Percentiles rank a stretch among this genome's conserved stretches.
These are phyloP conservation scores for Penicillium sp. DNA, from an alignment of 2,329 filamentous ascomycete species.

Conservation along the genomic window DNA sequence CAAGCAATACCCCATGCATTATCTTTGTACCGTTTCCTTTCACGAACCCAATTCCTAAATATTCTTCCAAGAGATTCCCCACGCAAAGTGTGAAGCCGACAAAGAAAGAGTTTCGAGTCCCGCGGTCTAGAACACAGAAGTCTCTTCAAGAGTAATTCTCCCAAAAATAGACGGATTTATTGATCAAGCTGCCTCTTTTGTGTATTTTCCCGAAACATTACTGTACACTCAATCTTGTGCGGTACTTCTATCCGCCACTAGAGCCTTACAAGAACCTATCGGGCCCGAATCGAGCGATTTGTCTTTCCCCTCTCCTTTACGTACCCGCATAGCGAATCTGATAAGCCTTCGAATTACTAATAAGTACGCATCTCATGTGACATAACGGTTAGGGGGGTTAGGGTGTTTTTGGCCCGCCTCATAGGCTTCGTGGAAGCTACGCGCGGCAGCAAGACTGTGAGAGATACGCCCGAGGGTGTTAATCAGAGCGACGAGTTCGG, in stretches of 20 bases:
- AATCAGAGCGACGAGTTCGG: slow-evolving; percentile 89
- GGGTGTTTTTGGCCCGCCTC: slow-evolving; percentile 39
- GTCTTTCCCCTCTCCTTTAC: slow-evolving; percentile 7
- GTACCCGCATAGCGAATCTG: no score
- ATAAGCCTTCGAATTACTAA: no score
- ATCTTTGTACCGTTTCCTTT: background rate
- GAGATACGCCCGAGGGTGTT: slow-evolving; percentile 90
- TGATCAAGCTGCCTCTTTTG: no score
- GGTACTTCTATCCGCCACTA: background rate
- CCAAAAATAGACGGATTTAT: no score
- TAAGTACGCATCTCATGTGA: no score
- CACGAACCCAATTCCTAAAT: background rate
- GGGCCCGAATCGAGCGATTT: slow-evolving; percentile 16
- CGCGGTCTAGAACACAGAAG: no score
- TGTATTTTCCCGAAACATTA: background rate
- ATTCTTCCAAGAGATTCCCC: no score
- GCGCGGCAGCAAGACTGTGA: slow-evolving; percentile 72
- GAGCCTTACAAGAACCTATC: background rate
- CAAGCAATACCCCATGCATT: background rate
- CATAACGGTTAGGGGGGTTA: no score
- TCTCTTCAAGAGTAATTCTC: no score
- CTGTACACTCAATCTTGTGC: background rate
- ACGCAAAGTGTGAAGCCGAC: no score
- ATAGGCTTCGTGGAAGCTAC: slow-evolving; percentile 63
- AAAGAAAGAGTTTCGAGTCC: no score